Percentiles rank a stretch among this genome's conserved stretches.
phyloP scores from a whole-genome alignment of 2,329 filamentous ascomycete species.

The Pyricularia sp. region DNA sequence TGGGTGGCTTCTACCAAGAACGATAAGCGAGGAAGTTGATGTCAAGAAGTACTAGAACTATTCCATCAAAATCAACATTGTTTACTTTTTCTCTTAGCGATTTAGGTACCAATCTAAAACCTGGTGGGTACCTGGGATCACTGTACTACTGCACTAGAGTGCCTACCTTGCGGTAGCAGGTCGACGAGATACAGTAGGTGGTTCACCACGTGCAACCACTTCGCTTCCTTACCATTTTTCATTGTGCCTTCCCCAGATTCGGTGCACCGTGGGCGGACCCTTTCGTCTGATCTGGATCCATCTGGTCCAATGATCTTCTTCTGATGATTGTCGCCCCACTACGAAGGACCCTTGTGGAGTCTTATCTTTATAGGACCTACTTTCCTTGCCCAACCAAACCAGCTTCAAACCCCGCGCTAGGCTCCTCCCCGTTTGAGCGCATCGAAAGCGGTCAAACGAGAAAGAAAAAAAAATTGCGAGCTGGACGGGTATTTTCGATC shows the following conservation, averaged over 20 bases:
- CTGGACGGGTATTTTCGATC: not conserved
- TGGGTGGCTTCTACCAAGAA: not conserved
- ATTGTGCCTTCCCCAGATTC: not conserved
- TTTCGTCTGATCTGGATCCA: not conserved
- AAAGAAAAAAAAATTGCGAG: conserved; percentile 1
- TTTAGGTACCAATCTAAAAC: not conserved
- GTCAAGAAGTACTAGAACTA: not conserved
- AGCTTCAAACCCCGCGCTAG: not conserved
- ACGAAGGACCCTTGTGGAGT: not conserved
- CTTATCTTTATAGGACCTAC: not conserved
- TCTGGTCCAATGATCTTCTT: not conserved
- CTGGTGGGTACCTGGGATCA: not conserved
- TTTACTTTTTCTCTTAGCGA: not conserved
- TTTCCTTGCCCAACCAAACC: not conserved
- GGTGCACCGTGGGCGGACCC: not conserved
- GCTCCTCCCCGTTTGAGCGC: not conserved
- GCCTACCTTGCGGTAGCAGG: too few species aligned
- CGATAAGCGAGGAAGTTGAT: not conserved
- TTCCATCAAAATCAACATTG: not conserved
- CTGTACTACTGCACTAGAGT: too few species aligned
- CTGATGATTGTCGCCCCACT: not conserved
- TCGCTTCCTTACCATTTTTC: not conserved
- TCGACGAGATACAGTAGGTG: too few species aligned
- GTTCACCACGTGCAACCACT: not conserved
- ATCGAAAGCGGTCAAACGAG: not conserved